Evolutionary conservation across 768 basidiomycete genomes (phyloP), one percentile per base, ranked within the genome.

Genomic region (Boletus fagicola): DNA sequence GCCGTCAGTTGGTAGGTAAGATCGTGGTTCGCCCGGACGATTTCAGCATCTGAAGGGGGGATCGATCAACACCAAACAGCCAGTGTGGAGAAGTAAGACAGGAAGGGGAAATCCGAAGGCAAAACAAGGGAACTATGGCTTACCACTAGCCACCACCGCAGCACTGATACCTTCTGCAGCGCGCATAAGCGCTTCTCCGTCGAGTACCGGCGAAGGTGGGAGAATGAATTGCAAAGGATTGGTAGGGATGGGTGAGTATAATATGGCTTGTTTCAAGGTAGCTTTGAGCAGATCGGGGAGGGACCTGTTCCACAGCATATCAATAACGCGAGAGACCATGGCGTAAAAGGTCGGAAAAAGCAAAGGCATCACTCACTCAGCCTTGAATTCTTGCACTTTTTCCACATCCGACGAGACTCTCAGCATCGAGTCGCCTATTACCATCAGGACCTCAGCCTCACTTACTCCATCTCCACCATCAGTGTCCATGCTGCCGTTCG

Each of bases 161-260:
- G 73, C 71, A 55, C 91, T 92, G 26, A 90, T 82, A 61, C 87
- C 86, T 63, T 90, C 85, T 5, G 90, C 90, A 7, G 85, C 88
- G 63, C 80, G 80, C 87, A 91, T 92, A 44, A 93, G 73, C 51
- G 86, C 86, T 58, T 89, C 87, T 55, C 83, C 87, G 53, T 92
- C 89, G 10, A 92, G 75, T 57, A 88, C 85, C 5, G 61, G 70
- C 9, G 60, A 69, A 15, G 90, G 88, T 7, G 90, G 88, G 63
- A 92, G 87, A 64, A 86, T 86, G 65, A 92, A 92, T 46, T 85
- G 81, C 11, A 93, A 70, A 11, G 90, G 91, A 65, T 93, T 92
- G 81, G 90, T 80, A 24, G 85, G 77, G 62, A 84, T 76, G 28
- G 87, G 79, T 13, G 88, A 88, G 66, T 91, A 92, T 35, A 92